Conservation (phyloP, 129 eudicot genomes). For the Flaveria trinervia region DNA sequence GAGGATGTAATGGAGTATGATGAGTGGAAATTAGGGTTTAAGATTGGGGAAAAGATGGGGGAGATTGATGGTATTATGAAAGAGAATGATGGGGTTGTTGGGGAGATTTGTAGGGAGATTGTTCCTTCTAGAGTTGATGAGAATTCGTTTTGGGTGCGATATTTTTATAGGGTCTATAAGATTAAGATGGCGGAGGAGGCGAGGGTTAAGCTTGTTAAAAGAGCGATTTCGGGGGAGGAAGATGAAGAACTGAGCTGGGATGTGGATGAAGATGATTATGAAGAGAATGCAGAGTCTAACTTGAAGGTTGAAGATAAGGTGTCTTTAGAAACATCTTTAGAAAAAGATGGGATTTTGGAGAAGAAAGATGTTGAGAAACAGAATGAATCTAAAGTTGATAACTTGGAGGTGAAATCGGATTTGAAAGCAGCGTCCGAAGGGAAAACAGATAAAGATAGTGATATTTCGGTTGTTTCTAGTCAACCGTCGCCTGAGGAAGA, state of each 20-base stretch:
- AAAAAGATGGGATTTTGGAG: slow-evolving; percentile 19
- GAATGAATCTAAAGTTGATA: slow-evolving; percentile 30
- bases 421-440: slow-evolving; percentile 60
- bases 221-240: slow-evolving; percentile 62
- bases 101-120: slow-evolving; percentile 56
- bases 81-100: slow-evolving; percentile 46
- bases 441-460: slow-evolving; percentile 67
- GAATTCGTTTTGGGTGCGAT: slow-evolving; percentile 68
- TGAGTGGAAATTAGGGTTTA: slow-evolving; percentile 68
- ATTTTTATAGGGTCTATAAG: slow-evolving; percentile 64
- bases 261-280: slow-evolving; percentile 75
- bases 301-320: slow-evolving; percentile 30
- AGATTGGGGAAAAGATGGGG: slow-evolving; percentile 44
- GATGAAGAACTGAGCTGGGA: slow-evolving; percentile 91
- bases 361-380: slow-evolving; percentile 31
- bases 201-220: slow-evolving; percentile 61
- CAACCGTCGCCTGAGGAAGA: slow-evolving; percentile 69
- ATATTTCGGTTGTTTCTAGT: slow-evolving; percentile 70
- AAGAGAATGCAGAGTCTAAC: slow-evolving; percentile 38
- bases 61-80: slow-evolving; percentile 50
- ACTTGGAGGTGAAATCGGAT: slow-evolving; percentile 39
- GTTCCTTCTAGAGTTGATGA: slow-evolving; percentile 61
- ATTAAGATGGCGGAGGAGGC: slow-evolving; percentile 73
- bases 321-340: neutral
- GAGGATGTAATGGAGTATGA: slow-evolving; percentile 52